phyloP scores from a whole-genome alignment of 305 asterid genomes.

The Fraxinus latifolia region DNA sequence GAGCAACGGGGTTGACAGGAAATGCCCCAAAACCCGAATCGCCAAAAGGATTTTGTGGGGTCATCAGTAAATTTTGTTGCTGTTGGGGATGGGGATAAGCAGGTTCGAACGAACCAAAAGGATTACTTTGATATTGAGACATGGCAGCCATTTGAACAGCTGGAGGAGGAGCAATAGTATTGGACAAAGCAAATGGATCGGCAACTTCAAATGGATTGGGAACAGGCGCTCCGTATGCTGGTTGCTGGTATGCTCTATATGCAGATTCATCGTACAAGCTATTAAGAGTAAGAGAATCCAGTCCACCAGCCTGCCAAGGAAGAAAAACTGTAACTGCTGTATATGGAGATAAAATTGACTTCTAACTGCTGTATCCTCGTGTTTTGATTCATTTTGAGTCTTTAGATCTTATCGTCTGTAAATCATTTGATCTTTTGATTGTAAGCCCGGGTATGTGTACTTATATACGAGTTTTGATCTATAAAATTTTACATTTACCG shows the following conservation, averaged over 20 bases:
- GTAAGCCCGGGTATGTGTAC: background rate
- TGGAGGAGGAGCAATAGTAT: slow-evolving; percentile 46
- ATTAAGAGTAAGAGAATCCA: slow-evolving; percentile 81
- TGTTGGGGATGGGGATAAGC: slow-evolving; percentile 50
- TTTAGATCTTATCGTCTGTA: background rate
- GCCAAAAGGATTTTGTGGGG: slow-evolving; percentile 73
- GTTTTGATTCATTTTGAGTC: background rate
- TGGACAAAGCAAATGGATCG: slow-evolving; percentile 67
- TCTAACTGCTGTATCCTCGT: background rate
- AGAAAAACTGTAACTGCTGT: background rate
- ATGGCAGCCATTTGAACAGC: slow-evolving; percentile 43
- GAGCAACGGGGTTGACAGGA: slow-evolving; percentile 46
- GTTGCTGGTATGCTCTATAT: slow-evolving; percentile 79
- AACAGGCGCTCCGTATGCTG: slow-evolving; percentile 75
- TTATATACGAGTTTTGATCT: background rate
- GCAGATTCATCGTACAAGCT: slow-evolving; percentile 88
- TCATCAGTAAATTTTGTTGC: slow-evolving; percentile 43
- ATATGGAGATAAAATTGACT: background rate
- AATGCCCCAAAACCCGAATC: slow-evolving; percentile 67
- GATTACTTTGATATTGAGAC: slow-evolving; percentile 54
- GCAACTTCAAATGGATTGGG: slow-evolving; percentile 86
- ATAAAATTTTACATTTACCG: background rate
- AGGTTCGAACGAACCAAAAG: slow-evolving; percentile 68
- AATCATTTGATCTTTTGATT: background rate
- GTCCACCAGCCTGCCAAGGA: slow-evolving; percentile 74